A percentile compares a stretch with the other conserved stretches of the same genome.
Evolutionary conservation across 192 early-diverging fungal species (phyloP).

Genomic region (Coemansia sp.): DNA sequence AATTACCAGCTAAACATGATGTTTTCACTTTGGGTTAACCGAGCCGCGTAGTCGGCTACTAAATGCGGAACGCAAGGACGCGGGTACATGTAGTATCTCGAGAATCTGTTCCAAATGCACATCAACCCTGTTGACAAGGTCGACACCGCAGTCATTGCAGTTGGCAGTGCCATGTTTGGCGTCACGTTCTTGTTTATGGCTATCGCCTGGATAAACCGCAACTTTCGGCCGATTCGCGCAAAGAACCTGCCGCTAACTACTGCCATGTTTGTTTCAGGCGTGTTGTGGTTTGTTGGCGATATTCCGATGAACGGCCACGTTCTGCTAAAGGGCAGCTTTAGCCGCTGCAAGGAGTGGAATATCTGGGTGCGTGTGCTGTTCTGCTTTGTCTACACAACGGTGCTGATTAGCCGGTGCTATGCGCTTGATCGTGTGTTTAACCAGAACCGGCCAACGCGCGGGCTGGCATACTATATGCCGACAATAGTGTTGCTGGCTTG

Average conservation of each 20-base stretch:
- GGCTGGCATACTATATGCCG: neutral
- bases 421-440: constrained; percentile 47
- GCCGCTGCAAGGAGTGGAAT: constrained; percentile 36
- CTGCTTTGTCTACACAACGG: constrained; percentile 28
- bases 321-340: constrained; percentile 10
- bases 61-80: neutral
- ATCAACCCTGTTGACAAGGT: neutral
- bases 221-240: constrained; percentile 35
- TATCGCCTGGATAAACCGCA: constrained; percentile 36
- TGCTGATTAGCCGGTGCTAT: constrained; percentile 34
- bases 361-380: constrained; percentile 44
- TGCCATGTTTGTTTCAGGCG: constrained; percentile 24
- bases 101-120: neutral
- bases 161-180: constrained; percentile 14
- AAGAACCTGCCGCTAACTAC: constrained; percentile 37
- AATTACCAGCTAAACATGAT: neutral
- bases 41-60: neutral
- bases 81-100: neutral
- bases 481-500: neutral
- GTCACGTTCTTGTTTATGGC: constrained; percentile 21
- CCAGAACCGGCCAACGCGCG: constrained; percentile 22
- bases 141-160: constrained; percentile 18
- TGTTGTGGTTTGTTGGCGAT: constrained; percentile 45
- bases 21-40: neutral
- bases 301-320: constrained; percentile 38